Conservation (phyloP, 306 rosid genomes). For the Notholithocarpus densiflorus region DNA sequence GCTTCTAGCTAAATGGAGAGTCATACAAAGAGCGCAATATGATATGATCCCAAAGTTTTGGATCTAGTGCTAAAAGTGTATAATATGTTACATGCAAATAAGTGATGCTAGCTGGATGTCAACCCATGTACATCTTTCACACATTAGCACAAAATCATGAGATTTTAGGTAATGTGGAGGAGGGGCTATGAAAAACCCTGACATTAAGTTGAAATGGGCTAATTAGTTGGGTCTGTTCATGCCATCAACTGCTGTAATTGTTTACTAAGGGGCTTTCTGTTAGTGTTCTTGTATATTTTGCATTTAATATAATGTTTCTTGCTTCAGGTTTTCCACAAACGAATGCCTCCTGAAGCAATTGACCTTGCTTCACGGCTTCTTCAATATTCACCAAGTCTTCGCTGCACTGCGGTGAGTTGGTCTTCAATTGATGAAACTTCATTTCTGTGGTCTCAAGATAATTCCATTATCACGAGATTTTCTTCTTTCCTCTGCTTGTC, state of each 20-base stretch:
- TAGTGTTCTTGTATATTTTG: slow-evolving; percentile 12
- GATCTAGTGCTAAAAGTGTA: no score
- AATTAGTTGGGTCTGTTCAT: not conserved
- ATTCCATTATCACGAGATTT: not conserved
- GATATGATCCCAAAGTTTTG: no score
- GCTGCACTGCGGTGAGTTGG: slow-evolving; percentile 83
- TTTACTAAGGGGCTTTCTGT: not conserved
- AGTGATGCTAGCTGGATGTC: not conserved
- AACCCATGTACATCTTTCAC: not conserved
- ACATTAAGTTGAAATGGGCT: not conserved
- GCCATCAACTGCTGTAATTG: not conserved
- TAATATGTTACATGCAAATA: not conserved
- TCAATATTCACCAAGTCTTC: slow-evolving; percentile 93
- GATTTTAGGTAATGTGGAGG: not conserved
- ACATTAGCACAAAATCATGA: not conserved
- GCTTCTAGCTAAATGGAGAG: no score
- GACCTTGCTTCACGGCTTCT: slow-evolving; percentile 98
- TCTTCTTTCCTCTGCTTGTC: no score
- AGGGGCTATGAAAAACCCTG: not conserved
- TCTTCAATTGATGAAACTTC: not conserved
- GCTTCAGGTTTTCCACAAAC: slow-evolving; percentile 81
- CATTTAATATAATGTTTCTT: slow-evolving; percentile 11
- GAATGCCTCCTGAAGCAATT: slow-evolving; percentile 98
- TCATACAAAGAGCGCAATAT: no score
- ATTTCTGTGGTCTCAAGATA: not conserved